These are phyloP conservation scores for Ensete ventricosum DNA, from an alignment of 176 grass and related monocot species.

Conservation along the genomic window DNA sequence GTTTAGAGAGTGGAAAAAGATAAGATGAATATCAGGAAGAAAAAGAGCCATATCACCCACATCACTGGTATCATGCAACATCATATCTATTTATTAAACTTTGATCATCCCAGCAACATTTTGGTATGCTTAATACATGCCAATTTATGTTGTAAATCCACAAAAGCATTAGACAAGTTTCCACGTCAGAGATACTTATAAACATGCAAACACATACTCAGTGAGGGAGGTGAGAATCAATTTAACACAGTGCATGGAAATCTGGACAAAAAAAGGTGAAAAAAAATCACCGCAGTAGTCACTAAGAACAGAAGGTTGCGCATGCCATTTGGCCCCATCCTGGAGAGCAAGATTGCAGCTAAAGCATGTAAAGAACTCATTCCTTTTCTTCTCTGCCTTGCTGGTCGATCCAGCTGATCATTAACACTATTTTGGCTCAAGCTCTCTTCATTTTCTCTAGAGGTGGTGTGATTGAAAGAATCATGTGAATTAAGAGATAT, in stretches of 20 bases:
- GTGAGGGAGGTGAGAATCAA: background rate
- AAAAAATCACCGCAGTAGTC: constrained; percentile 38
- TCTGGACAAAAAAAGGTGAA: background rate
- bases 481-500: constrained; percentile 2
- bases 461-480: constrained; percentile 16
- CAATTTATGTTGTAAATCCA: no score
- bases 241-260: background rate
- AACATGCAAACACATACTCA: background rate
- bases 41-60: no score
- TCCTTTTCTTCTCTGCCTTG: constrained; percentile 31
- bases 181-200: no score
- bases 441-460: constrained; percentile 26
- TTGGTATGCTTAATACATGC: no score
- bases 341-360: constrained; percentile 69
- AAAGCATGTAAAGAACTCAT: constrained; percentile 75
- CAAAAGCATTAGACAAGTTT: no score
- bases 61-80: no score
- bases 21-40: no score
- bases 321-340: constrained; percentile 60
- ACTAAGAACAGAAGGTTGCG: constrained; percentile 58
- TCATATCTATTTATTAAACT: no score
- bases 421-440: constrained; percentile 25
- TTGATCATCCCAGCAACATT: no score
- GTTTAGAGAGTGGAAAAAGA: no score
- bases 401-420: constrained; percentile 19